Base-by-base conservation (phyloP, 148 eudicot genomes). In the Nyssa sinensis region DNA sequence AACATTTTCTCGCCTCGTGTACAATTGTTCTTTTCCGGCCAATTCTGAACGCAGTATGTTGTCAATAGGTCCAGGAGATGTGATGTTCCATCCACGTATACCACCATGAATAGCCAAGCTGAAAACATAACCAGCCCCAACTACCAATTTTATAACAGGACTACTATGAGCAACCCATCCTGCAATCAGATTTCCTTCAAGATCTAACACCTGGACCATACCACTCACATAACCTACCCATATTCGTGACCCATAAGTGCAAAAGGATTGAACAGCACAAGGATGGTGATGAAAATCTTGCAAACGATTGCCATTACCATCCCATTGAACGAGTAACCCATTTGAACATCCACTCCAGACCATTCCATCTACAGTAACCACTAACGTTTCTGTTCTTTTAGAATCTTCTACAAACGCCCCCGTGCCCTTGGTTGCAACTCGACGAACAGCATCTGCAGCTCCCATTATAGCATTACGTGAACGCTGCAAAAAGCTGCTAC, bases 61-160 rank as follows among this genome's bases (percentile, higher is more conserved):
- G 65, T 96, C 99, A 53, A 93, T 72, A 39, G 98, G 94, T 29
- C 98, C 98, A 5, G 99, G 99, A 0, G 99, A 93, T 28, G 91
- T 79, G 11, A 93, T 77, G 79, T 79, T 82, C 99, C 99, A 93
- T 64, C 93, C 98, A 35, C 99, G 96, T 81, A 96, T 92, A 21
- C 99, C 99, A 62, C 99, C 99, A 80, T 96, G 99, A 74, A 89
- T 87, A n/a, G 98, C 99, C 86, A 96, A 83, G 80, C 97, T 93
- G 73, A 75, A 96, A 67, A 96, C 75, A 71, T 74, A 81, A 29
- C 89, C 93, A 69, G 84, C 86, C 31, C 94, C 98, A 55, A 86
- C 78, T 4, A 88, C 94, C 85, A 96, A 60, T 77, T 89, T 96
- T 72, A 96, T 79, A 33, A 91, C 89, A 4, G 99, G 99, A 67